Evolutionary conservation across 805 yeast genomes (phyloP).

Genomic region (Metschnikowia lunata): DNA sequence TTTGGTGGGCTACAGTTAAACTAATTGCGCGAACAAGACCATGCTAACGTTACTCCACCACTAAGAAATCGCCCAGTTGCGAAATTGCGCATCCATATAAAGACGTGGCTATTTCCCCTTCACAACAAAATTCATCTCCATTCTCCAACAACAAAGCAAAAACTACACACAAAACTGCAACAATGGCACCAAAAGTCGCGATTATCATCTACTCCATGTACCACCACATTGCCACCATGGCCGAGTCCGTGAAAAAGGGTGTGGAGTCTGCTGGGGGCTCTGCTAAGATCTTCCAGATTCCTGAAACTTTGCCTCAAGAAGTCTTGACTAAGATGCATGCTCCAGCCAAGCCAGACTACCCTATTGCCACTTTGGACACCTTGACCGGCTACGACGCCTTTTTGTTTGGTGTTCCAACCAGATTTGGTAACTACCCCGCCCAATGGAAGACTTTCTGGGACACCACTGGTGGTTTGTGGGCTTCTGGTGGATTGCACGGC

Average conservation of each 20-base stretch:
- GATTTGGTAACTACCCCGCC: constrained; percentile 20
- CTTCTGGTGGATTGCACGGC: constrained; percentile 18
- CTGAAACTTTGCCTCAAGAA: constrained; percentile 20
- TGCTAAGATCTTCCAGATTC: constrained; percentile 29
- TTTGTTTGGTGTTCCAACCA: constrained; percentile 19
- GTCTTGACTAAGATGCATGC: constrained; percentile 19
- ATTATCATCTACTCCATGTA: constrained; percentile 77
- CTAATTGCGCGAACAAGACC: too few species aligned
- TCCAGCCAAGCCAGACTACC: constrained; percentile 18
- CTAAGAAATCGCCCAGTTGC: too few species aligned
- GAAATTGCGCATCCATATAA: neutral
- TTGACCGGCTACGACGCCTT: constrained; percentile 19
- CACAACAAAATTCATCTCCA: neutral
- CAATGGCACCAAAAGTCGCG: constrained; percentile 48
- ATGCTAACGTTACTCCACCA: too few species aligned
- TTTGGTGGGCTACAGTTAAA: too few species aligned
- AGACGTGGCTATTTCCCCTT: neutral
- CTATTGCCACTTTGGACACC: constrained; percentile 18
- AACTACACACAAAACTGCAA: neutral
- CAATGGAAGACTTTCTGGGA: constrained; percentile 21
- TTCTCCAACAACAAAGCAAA: neutral
- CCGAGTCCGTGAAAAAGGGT: constrained; percentile 66
- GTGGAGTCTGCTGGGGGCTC: constrained; percentile 57
- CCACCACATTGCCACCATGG: constrained; percentile 70
- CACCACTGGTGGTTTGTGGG: constrained; percentile 20